A percentile compares a stretch with the other conserved stretches of the same genome.
Conservation (phyloP, 2,329 filamentous ascomycete genomes). For the Fusarium continuum region DNA sequence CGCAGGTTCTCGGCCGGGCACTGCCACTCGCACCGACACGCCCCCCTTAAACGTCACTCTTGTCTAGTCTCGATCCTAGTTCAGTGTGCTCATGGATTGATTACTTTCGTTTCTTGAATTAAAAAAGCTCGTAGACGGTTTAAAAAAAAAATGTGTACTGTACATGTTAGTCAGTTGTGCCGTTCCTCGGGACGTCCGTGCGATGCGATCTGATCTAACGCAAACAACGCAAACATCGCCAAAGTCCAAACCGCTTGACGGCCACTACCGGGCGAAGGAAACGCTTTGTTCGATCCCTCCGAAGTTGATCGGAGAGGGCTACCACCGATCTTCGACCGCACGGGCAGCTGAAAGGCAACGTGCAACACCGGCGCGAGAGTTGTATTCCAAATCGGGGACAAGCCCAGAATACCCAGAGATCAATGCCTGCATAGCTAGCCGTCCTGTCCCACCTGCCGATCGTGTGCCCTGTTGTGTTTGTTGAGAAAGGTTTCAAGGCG, state of each 20-base stretch:
- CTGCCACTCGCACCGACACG: constrained; percentile 23
- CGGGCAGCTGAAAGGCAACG: constrained; percentile 7
- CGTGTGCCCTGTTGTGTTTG: constrained; percentile 7
- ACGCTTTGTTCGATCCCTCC: constrained; percentile 9
- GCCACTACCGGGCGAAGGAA: constrained; percentile 10
- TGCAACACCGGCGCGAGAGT: constrained; percentile 21
- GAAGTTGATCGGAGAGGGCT: constrained; percentile 21
- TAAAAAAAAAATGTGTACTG: neutral
- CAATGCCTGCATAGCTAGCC: constrained; percentile 6
- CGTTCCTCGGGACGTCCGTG: constrained; percentile 10
- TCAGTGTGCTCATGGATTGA: constrained; percentile 4
- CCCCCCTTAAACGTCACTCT: constrained; percentile 28
- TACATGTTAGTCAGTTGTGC: constrained; percentile 9
- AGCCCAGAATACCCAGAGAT: neutral
- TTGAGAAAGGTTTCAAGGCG: constrained; percentile 2
- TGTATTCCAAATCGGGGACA: constrained; percentile 21
- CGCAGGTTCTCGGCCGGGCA: constrained; percentile 42
- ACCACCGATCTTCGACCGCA: constrained; percentile 17
- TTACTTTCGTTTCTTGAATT: constrained; percentile 19
- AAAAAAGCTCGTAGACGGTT: constrained; percentile 1
- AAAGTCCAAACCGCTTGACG: neutral
- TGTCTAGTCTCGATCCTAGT: constrained; percentile 31
- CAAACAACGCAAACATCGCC: constrained; percentile 6
- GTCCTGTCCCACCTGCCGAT: constrained; percentile 15
- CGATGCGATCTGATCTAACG: constrained; percentile 3